A percentile compares a stretch with the other conserved stretches of the same genome.
phyloP scores from a whole-genome alignment of 495 filamentous ascomycete genomes.

The Melanomma pulvis-pyrius region DNA sequence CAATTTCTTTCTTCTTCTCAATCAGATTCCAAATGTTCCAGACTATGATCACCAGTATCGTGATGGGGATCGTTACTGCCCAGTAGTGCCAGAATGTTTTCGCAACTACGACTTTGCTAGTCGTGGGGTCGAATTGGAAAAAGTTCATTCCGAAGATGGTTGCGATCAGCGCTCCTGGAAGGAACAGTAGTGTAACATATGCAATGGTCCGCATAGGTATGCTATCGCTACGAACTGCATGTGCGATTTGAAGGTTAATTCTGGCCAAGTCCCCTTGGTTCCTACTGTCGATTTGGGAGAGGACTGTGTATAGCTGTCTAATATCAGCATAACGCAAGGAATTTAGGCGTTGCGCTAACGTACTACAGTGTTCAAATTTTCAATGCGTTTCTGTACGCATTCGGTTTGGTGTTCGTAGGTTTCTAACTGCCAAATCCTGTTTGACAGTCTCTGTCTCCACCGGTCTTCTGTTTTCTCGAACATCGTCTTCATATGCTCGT shows the following conservation, averaged over 20 bases:
- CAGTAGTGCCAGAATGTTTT: slow-evolving; percentile 16
- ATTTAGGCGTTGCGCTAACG: not conserved
- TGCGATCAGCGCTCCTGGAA: slow-evolving; percentile 10
- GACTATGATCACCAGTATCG: not conserved
- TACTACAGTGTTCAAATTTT: slow-evolving; percentile 17
- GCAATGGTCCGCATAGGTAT: slow-evolving; percentile 20
- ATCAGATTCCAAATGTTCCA: slow-evolving; percentile 15
- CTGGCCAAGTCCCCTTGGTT: not conserved
- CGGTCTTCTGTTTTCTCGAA: not conserved
- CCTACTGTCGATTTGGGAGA: slow-evolving; percentile 8
- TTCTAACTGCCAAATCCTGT: not conserved
- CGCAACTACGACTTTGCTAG: not conserved
- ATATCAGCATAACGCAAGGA: not conserved
- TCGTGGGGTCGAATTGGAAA: slow-evolving; percentile 11
- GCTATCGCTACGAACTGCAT: slow-evolving; percentile 13
- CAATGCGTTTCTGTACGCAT: slow-evolving; percentile 12
- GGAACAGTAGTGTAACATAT: slow-evolving; percentile 10
- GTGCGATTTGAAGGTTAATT: slow-evolving; percentile 10
- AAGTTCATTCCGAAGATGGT: slow-evolving; percentile 24
- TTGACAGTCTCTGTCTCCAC: slow-evolving; percentile 2
- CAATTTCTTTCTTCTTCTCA: not conserved
- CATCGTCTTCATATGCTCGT: not conserved
- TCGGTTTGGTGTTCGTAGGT: not conserved
- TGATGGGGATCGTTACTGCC: slow-evolving; percentile 8
- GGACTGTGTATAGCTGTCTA: slow-evolving; percentile 9